phyloP scores from a whole-genome alignment of 208 protist species.

The Naegleria fowleri region DNA sequence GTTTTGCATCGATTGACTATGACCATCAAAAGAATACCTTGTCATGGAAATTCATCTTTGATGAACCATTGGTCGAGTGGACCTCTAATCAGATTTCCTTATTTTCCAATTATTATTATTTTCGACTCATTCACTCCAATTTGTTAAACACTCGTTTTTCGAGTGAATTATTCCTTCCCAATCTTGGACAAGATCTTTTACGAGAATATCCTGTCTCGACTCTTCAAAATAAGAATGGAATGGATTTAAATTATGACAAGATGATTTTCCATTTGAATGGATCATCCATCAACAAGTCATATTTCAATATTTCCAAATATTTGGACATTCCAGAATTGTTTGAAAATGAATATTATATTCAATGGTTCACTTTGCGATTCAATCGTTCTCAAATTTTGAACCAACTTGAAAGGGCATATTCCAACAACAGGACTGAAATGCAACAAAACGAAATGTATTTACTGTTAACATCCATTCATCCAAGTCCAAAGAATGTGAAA shows the following conservation, averaged over 20 bases:
- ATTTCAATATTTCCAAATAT: neutral
- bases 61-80: neutral
- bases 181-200: neutral
- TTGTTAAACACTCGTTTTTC: neutral
- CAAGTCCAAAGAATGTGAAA: neutral
- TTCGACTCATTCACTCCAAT: neutral
- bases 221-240: neutral
- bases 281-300: neutral
- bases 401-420: neutral
- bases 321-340: neutral
- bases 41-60: neutral
- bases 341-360: neutral
- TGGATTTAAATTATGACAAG: neutral
- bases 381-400: neutral
- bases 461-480: neutral
- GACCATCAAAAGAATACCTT: neutral
- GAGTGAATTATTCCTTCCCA: neutral
- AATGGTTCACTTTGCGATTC: neutral
- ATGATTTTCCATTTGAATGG: neutral
- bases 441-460: no score
- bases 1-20: neutral
- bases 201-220: neutral
- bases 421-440: no score
- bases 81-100: no score
- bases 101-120: neutral